These are phyloP conservation scores for Ziziphus jujuba DNA, from an alignment of 306 rosid species.

Conservation along the genomic window DNA sequence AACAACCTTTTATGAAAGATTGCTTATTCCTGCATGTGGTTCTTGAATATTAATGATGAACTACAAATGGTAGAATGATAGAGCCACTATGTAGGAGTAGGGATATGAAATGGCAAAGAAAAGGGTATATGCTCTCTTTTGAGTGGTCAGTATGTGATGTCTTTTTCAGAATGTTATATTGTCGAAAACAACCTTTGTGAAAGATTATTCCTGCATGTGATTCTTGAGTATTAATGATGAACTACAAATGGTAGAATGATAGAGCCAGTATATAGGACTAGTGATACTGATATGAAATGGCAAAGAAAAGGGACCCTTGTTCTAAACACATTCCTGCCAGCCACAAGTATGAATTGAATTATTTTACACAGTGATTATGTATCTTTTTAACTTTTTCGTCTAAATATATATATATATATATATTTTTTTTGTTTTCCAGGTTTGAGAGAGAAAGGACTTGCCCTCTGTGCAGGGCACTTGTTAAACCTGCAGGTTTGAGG, in stretches of 20 bases:
- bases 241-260: too few species aligned
- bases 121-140: too few species aligned
- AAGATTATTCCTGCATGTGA: not conserved
- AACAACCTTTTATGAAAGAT: too few species aligned
- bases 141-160: slow-evolving; percentile 72
- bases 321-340: not conserved
- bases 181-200: not conserved
- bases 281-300: too few species aligned
- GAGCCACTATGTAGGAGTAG: not conserved
- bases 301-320: too few species aligned
- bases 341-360: slow-evolving; percentile 2
- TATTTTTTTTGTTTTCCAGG: slow-evolving; percentile 62
- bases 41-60: not conserved
- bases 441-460: slow-evolving; percentile 93
- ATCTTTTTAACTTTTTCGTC: slow-evolving; percentile 9
- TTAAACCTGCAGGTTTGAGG: slow-evolving; percentile 66
- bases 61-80: too few species aligned
- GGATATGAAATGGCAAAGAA: too few species aligned
- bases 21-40: not conserved
- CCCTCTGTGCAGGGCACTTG: slow-evolving; percentile 83
- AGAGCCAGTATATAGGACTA: not conserved
- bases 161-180: not conserved
- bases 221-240: not conserved
- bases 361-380: slow-evolving; percentile 3
- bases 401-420: too few species aligned